phyloP scores from a whole-genome alignment of 768 basidiomycete species.

The Dentipellis sp. region DNA sequence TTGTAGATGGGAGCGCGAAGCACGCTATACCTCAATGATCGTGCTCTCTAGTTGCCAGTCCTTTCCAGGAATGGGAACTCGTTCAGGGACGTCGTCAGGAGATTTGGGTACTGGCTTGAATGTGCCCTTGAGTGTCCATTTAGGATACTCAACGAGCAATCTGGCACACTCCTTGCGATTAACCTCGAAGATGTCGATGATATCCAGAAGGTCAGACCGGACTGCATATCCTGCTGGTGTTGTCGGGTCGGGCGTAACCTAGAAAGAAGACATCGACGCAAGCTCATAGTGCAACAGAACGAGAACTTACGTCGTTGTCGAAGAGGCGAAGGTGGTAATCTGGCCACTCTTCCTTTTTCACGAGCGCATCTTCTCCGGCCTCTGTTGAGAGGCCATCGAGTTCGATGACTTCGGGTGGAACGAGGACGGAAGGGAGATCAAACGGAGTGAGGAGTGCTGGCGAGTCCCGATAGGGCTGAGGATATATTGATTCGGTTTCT shows the following conservation, averaged over 20 bases:
- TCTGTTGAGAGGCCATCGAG: slow-evolving; percentile 63
- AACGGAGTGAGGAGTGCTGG: slow-evolving; percentile 43
- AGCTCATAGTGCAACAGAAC: neutral
- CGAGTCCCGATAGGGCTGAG: slow-evolving; percentile 54
- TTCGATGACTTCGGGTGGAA: slow-evolving; percentile 84
- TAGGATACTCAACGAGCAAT: slow-evolving; percentile 76
- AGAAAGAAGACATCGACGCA: neutral
- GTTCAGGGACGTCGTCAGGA: slow-evolving; percentile 34
- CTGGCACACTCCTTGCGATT: slow-evolving; percentile 94
- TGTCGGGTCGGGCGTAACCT: slow-evolving; percentile 73
- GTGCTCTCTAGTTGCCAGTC: slow-evolving; percentile 88
- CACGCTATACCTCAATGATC: slow-evolving; percentile 61
- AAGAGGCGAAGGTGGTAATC: slow-evolving; percentile 63
- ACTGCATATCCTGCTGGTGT: slow-evolving; percentile 75
- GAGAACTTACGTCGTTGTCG: slow-evolving; percentile 37
- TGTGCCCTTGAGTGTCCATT: slow-evolving; percentile 74
- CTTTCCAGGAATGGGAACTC: slow-evolving; percentile 41
- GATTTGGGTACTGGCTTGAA: slow-evolving; percentile 75
- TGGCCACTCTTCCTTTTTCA: slow-evolving; percentile 80
- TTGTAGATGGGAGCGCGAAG: neutral
- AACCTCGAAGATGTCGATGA: slow-evolving; percentile 84
- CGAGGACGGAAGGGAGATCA: slow-evolving; percentile 67
- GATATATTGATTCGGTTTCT: slow-evolving; percentile 45
- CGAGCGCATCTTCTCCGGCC: slow-evolving; percentile 57
- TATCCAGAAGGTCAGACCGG: slow-evolving; percentile 64